phyloP scores from a whole-genome alignment of 1,139 yeast genomes.

The Yamadazyma membranifaciens region DNA sequence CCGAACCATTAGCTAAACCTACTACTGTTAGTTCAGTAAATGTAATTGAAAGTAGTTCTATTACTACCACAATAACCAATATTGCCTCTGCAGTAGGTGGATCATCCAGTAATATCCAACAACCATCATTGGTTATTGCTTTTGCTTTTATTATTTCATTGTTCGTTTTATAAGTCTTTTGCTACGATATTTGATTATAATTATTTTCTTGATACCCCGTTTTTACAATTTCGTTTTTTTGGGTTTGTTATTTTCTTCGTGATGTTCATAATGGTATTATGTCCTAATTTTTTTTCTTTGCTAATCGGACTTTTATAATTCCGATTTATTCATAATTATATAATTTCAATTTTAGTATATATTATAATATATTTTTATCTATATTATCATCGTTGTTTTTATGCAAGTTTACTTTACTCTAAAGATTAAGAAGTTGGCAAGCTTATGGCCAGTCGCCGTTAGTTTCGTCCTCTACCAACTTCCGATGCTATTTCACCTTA shows the following conservation, averaged over 20 bases:
- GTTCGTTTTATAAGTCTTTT: constrained; percentile 1
- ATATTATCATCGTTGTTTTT: too few species aligned
- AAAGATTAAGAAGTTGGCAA: too few species aligned
- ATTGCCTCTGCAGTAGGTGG: neutral
- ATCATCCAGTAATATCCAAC: neutral
- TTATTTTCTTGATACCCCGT: neutral
- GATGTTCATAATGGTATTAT: neutral
- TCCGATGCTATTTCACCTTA: too few species aligned
- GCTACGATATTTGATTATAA: neutral
- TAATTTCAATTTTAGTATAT: too few species aligned
- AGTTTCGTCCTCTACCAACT: too few species aligned
- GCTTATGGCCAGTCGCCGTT: too few species aligned
- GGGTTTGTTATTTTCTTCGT: neutral
- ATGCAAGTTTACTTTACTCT: too few species aligned
- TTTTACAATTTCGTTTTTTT: neutral
- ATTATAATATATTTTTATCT: too few species aligned
- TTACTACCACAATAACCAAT: neutral
- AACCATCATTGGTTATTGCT: constrained; percentile 1
- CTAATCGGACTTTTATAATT: neutral
- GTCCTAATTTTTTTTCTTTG: neutral
- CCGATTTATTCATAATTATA: neutral
- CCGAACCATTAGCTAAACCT: constrained; percentile 2
- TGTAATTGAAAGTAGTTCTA: neutral
- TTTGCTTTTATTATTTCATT: constrained; percentile 4
- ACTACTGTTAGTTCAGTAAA: neutral